Evolutionary conservation across 768 basidiomycete genomes (phyloP), one percentile per base, ranked within the genome.

Genomic region (Auriculariales sp.): DNA sequence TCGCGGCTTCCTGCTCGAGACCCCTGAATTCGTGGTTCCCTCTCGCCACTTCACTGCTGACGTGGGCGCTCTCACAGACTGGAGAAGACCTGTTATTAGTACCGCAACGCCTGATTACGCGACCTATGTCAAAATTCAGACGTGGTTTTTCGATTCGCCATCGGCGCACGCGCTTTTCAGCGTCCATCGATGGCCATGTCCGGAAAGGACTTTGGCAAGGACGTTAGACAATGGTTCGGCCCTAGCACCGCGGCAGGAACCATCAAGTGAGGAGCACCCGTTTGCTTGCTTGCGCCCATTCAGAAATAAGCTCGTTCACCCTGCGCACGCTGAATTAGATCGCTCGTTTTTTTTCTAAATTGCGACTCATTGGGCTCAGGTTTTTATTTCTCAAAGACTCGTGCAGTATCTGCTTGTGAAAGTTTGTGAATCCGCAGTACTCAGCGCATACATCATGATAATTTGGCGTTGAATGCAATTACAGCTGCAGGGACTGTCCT

Each of bases 231-330:
- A 63, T 98, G 94, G 94, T 98, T 98, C 59, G 94, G 94, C 0
- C 94, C 94, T 0, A 93, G 88, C 60, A 91, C 88, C 0, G 95
- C 94, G n/a, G 92, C 93, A 6, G 92, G 93, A 31, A 92, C 91
- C 10, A 85, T 98, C 67, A 90, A 85, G 85, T 89, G 60, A 50
- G 73, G 62, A 7, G 45, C 28, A 52, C 27, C 24, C 22, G 10
- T 6, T 25, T 17, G 39, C 32, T 3, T 49, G n/a, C n/a, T n/a
- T n/a, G n/a, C n/a, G n/a, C n/a, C n/a, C n/a, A n/a, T n/a, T n/a
- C n/a, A n/a, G n/a, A n/a, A n/a, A n/a, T n/a, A n/a, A n/a, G n/a
- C n/a, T n/a, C n/a, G n/a, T n/a, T n/a, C n/a, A n/a, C n/a, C n/a
- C n/a, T n/a, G n/a, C n/a, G n/a, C n/a, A n/a, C n/a, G n/a, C n/a